Evolutionary conservation across 2,329 filamentous ascomycete genomes (phyloP).

Genomic region (Arthrobotrys conoides): DNA sequence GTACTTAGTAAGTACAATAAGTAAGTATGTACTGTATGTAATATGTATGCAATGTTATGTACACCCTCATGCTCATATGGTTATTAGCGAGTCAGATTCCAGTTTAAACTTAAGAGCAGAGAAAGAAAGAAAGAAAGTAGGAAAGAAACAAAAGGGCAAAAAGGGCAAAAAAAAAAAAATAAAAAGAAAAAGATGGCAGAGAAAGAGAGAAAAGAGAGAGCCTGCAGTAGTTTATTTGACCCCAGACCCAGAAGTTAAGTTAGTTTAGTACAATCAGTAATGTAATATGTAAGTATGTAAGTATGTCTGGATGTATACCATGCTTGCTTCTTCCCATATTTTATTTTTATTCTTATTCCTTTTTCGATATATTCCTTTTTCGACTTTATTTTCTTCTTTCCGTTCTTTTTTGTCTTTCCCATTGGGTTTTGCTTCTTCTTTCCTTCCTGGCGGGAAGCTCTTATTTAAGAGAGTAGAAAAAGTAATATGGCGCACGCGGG

Average conservation of each 20-base stretch:
- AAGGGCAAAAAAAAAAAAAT: slow-evolving; percentile 11
- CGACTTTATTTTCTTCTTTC: background rate
- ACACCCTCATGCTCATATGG: slow-evolving; percentile 21
- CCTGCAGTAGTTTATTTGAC: slow-evolving; percentile 60
- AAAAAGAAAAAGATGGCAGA: slow-evolving; percentile 16
- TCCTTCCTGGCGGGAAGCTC: slow-evolving; percentile 48
- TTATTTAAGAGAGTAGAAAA: slow-evolving; percentile 46
- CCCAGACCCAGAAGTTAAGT: slow-evolving; percentile 40
- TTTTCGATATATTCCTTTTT: slow-evolving; percentile 2
- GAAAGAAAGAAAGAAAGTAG: background rate
- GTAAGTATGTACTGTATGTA: no score
- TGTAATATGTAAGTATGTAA: no score
- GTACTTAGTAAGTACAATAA: no score
- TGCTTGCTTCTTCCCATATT: slow-evolving; percentile 28
- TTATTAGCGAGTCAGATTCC: slow-evolving; percentile 60
- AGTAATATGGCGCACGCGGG: slow-evolving; percentile 60
- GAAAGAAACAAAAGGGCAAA: slow-evolving; percentile 1
- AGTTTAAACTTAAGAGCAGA: slow-evolving; percentile 36
- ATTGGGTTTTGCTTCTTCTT: slow-evolving; percentile 7
- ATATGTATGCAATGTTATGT: no score
- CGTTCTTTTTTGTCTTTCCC: slow-evolving; percentile 5
- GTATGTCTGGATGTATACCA: background rate
- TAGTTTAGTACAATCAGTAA: background rate
- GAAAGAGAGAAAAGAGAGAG: slow-evolving; percentile 32
- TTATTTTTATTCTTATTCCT: slow-evolving; percentile 18